Percentiles rank a stretch among this genome's conserved stretches.
Evolutionary conservation across 2,329 filamentous ascomycete genomes (phyloP).

Genomic region (Paecilomyces fulvus): DNA sequence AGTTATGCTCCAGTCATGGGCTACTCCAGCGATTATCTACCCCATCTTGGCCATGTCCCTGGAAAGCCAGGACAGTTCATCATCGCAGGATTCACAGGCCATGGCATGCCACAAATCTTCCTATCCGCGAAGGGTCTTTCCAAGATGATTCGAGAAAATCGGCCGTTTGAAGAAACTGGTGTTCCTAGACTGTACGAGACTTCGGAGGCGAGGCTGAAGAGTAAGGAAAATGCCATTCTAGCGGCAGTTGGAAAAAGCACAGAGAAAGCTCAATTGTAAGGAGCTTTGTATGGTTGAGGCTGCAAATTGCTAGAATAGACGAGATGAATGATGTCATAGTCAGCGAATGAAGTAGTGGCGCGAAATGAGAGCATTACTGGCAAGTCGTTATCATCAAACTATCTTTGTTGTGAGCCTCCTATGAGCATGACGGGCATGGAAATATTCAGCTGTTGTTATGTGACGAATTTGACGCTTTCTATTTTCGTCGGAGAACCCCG

Average conservation of each 20-base stretch:
- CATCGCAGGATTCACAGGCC: conserved; percentile 55
- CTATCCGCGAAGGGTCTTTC: conserved; percentile 51
- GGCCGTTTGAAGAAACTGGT: conserved; percentile 17
- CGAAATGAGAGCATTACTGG: no score
- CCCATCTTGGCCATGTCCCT: conserved; percentile 45
- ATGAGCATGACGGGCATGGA: no score
- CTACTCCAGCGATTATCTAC: conserved; percentile 42
- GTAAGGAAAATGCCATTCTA: conserved; percentile 5
- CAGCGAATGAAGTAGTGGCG: no score
- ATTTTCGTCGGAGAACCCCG: background rate
- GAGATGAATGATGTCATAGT: background rate
- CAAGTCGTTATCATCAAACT: no score
- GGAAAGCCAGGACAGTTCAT: conserved; percentile 44
- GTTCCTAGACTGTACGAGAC: conserved; percentile 26
- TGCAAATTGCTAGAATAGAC: background rate
- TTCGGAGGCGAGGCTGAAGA: conserved; percentile 15
- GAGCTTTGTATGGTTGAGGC: no score
- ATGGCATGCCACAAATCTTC: conserved; percentile 58
- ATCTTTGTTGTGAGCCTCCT: no score
- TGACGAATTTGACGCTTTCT: background rate
- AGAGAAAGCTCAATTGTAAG: background rate
- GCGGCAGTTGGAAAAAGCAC: background rate
- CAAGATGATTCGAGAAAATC: conserved; percentile 40
- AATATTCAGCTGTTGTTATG: no score
- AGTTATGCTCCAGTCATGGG: conserved; percentile 40